A percentile compares a stretch with the other conserved stretches of the same genome.
These are phyloP conservation scores for Entomortierella lignicola DNA, from an alignment of 192 early-diverging fungal species.

Conservation along the genomic window DNA sequence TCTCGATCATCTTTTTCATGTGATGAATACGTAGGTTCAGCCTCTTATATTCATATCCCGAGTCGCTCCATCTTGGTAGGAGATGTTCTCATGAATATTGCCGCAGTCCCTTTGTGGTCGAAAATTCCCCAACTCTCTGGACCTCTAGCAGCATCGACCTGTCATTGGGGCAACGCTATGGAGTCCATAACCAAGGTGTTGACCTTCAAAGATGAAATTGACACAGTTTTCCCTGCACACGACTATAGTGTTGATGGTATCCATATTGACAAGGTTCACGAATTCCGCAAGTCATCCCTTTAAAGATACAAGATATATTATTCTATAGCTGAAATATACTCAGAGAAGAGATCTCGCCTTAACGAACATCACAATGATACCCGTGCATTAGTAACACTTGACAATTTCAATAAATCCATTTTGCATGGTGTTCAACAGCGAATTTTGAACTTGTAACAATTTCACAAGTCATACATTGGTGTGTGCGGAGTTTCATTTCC, in stretches of 20 bases:
- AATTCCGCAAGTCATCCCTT: constrained; percentile 20
- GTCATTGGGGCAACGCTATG: constrained; percentile 37
- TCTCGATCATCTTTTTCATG: background rate
- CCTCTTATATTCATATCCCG: constrained; percentile 52
- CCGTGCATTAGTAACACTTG: too few species aligned
- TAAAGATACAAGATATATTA: background rate
- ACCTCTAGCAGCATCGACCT: constrained; percentile 37
- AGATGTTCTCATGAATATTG: constrained; percentile 52
- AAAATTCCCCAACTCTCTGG: constrained; percentile 33
- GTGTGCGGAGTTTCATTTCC: too few species aligned
- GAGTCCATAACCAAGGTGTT: constrained; percentile 46
- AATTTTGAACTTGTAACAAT: too few species aligned
- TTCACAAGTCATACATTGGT: too few species aligned
- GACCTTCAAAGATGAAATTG: constrained; percentile 31
- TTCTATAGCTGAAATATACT: too few species aligned
- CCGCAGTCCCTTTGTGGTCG: constrained; percentile 30
- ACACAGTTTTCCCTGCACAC: constrained; percentile 53
- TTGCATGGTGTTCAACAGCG: too few species aligned
- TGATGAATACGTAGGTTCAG: constrained; percentile 35
- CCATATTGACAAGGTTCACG: constrained; percentile 48
- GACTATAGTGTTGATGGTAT: constrained; percentile 44
- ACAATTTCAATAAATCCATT: too few species aligned
- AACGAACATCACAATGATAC: background rate
- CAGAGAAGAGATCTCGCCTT: too few species aligned
- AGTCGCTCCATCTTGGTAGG: constrained; percentile 49